A percentile compares a stretch with the other conserved stretches of the same genome.
Evolutionary conservation across 306 rosid species (phyloP).

Genomic region (Cucurbita moschata): DNA sequence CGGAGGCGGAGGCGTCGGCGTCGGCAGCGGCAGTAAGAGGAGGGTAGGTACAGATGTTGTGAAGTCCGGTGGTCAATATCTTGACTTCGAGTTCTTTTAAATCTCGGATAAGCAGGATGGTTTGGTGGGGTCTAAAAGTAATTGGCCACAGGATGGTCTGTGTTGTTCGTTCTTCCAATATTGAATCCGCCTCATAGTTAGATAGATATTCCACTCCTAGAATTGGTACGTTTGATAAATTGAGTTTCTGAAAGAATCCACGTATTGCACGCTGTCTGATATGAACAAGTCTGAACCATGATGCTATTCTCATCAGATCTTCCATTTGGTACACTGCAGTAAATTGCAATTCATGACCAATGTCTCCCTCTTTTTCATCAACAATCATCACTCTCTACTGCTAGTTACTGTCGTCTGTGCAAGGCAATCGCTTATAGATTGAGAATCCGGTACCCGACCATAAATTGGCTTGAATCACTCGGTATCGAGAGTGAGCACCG

Average conservation of each 20-base stretch:
- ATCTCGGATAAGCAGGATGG: constrained; percentile 20
- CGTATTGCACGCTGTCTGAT: not conserved
- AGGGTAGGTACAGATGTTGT: constrained; percentile 52
- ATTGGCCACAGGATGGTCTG: not conserved
- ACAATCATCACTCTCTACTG: not conserved
- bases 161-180: not conserved
- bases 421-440: too few relatives aligned
- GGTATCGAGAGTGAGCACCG: too few relatives aligned
- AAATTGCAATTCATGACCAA: not conserved
- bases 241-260: not conserved
- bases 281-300: not conserved
- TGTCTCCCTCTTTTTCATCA: not conserved
- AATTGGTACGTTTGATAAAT: not conserved
- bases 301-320: not conserved
- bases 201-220: constrained; percentile 4
- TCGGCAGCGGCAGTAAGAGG: constrained; percentile 50
- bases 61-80: constrained; percentile 75
- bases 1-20: constrained; percentile 29
- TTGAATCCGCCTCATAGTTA: not conserved
- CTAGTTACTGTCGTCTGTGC: not conserved
- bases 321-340: not conserved
- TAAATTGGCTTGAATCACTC: too few relatives aligned
- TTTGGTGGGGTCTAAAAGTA: constrained; percentile 19
- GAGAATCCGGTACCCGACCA: too few relatives aligned
- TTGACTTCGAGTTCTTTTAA: constrained; percentile 95